phyloP scores from a whole-genome alignment of 2,329 filamentous ascomycete species.

The Talaromyces sp. region DNA sequence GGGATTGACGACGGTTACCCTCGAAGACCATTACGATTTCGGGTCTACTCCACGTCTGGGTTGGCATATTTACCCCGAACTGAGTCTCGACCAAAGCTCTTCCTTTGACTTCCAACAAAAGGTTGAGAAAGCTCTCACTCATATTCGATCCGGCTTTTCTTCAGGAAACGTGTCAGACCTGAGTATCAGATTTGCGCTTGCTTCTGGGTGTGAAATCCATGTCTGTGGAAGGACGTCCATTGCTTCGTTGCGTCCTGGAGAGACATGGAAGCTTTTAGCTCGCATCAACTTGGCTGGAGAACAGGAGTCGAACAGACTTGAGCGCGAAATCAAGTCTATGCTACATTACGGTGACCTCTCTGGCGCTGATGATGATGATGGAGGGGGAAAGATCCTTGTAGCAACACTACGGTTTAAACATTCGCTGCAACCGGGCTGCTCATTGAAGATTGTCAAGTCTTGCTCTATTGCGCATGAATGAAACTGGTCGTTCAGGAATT shows the following conservation, averaged over 20 bases:
- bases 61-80: conserved; percentile 11
- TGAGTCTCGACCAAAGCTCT: not conserved
- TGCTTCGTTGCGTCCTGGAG: conserved; percentile 12
- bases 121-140: conserved; percentile 2
- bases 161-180: conserved; percentile 7
- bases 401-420: conserved; percentile 11
- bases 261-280: conserved; percentile 9
- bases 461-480: not conserved
- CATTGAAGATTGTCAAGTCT: not conserved
- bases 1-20: conserved; percentile 13
- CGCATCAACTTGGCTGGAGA: not conserved
- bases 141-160: conserved; percentile 10
- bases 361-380: conserved; percentile 3
- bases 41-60: conserved; percentile 4
- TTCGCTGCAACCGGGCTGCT: conserved; percentile 11
- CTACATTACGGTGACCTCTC: not conserved
- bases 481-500: not conserved
- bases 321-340: conserved; percentile 9
- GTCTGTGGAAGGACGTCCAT: conserved; percentile 2
- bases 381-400: not conserved
- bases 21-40: conserved; percentile 2
- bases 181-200: conserved; percentile 3
- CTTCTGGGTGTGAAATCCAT: not conserved
- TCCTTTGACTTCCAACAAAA: not conserved
- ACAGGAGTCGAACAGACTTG: not conserved